Conservation (phyloP, 192 early-diverging fungal species). For the Pecoramyces ruminantium region DNA sequence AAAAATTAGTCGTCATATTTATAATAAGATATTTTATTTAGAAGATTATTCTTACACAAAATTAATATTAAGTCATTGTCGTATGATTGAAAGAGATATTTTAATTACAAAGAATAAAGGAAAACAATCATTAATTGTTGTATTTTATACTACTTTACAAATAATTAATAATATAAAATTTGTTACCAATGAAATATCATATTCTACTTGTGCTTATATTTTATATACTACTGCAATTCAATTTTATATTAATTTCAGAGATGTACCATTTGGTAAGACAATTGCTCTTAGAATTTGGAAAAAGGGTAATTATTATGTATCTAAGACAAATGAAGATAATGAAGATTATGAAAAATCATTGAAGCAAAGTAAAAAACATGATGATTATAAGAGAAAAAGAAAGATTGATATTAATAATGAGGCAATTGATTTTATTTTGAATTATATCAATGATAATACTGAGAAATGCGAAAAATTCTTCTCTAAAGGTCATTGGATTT, state of each 20-base stretch:
- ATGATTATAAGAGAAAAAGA: not conserved
- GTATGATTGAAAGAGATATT: not conserved
- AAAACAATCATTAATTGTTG: not conserved
- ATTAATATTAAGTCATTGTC: not conserved
- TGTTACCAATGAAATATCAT: not conserved
- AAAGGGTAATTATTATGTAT: not conserved
- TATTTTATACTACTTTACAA: not conserved
- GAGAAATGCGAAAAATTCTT: not conserved
- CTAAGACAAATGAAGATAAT: not conserved
- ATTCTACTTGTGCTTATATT: not conserved
- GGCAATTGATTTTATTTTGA: not conserved
- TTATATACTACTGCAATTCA: not conserved
- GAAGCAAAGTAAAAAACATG: not conserved
- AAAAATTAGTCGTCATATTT: not conserved
- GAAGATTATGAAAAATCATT: not conserved
- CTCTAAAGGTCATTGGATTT: not conserved
- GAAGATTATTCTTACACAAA: not conserved
- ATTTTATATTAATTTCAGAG: not conserved
- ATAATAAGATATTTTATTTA: not conserved
- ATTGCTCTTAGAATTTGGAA: not conserved
- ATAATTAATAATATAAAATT: not conserved
- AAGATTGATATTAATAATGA: not conserved
- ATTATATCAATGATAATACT: not conserved
- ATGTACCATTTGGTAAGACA: not conserved
- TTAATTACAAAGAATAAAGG: not conserved